These are phyloP conservation scores for Alternaria postmessia DNA, from an alignment of 2,329 filamentous ascomycete species.

Conservation along the genomic window DNA sequence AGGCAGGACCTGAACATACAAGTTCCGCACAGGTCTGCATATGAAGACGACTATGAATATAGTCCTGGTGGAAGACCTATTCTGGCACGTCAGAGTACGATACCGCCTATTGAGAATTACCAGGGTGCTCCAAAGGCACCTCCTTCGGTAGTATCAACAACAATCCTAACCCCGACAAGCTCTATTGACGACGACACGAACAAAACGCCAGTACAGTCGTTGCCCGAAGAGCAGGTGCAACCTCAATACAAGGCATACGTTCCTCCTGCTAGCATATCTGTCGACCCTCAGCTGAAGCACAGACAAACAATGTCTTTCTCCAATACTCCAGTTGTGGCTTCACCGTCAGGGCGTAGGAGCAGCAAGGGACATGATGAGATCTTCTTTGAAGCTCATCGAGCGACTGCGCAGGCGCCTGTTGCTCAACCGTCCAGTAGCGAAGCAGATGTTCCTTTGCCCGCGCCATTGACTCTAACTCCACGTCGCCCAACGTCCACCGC, in stretches of 20 bases:
- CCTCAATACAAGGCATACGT: constrained; percentile 47
- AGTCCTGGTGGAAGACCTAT: constrained; percentile 64
- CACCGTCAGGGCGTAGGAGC: constrained; percentile 17
- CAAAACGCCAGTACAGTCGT: constrained; percentile 44
- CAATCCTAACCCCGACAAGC: constrained; percentile 48
- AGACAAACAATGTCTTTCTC: constrained; percentile 36
- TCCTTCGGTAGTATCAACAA: constrained; percentile 38
- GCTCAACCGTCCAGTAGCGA: constrained; percentile 31
- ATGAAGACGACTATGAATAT: constrained; percentile 50
- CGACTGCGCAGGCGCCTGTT: constrained; percentile 18
- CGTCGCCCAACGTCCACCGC: constrained; percentile 24
- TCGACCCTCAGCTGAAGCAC: constrained; percentile 24
- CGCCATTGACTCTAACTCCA: constrained; percentile 35
- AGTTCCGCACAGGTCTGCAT: constrained; percentile 18
- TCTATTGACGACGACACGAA: constrained; percentile 43
- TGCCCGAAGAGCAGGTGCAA: constrained; percentile 34
- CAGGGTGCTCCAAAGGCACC: constrained; percentile 24
- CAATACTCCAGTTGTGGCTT: constrained; percentile 15
- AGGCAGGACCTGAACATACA: constrained; percentile 30
- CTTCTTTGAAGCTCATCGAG: constrained; percentile 40
- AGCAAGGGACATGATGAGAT: constrained; percentile 44
- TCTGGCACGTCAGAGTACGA: constrained; percentile 35
- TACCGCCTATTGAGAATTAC: constrained; percentile 21
- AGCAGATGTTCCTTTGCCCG: constrained; percentile 35
- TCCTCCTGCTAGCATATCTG: constrained; percentile 26